Conservation (phyloP, 2,329 filamentous ascomycete genomes). For the Ceratocystis eucalypticola region DNA sequence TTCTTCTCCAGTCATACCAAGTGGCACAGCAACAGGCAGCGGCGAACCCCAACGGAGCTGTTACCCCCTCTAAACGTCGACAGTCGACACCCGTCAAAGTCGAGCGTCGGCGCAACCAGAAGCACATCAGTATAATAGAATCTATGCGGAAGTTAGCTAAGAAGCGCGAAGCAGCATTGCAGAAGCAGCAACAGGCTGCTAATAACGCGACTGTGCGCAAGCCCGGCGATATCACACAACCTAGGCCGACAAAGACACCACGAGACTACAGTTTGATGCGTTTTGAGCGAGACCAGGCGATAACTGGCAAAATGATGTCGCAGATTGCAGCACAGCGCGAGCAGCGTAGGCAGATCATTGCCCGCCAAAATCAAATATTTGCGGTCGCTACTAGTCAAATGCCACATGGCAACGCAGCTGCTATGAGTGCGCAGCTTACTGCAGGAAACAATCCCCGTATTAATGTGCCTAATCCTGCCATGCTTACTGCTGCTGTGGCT, state of each 20-base stretch:
- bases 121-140: conserved; percentile 79
- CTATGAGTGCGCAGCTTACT: conserved; percentile 8
- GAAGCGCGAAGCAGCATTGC: conserved; percentile 71
- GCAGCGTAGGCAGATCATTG: conserved; percentile 30
- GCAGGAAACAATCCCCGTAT: background rate
- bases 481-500: conserved; percentile 24
- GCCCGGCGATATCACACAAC: conserved; percentile 45
- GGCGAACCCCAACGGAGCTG: conserved; percentile 10
- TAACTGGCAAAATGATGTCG: conserved; percentile 44
- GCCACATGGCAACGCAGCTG: background rate
- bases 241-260: conserved; percentile 55
- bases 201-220: conserved; percentile 72
- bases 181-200: conserved; percentile 81
- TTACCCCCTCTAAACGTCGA: conserved; percentile 36
- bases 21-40: conserved; percentile 32
- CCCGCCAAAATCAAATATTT: conserved; percentile 14
- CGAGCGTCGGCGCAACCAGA: conserved; percentile 72
- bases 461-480: conserved; percentile 11
- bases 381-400: background rate
- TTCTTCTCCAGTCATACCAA: conserved; percentile 41
- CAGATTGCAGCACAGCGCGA: conserved; percentile 42
- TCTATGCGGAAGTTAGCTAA: conserved; percentile 91
- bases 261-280: conserved; percentile 83
- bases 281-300: conserved; percentile 65
- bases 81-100: conserved; percentile 62